Evolutionary conservation across 495 filamentous ascomycete genomes (phyloP).

Genomic region (Bacidia rubella): DNA sequence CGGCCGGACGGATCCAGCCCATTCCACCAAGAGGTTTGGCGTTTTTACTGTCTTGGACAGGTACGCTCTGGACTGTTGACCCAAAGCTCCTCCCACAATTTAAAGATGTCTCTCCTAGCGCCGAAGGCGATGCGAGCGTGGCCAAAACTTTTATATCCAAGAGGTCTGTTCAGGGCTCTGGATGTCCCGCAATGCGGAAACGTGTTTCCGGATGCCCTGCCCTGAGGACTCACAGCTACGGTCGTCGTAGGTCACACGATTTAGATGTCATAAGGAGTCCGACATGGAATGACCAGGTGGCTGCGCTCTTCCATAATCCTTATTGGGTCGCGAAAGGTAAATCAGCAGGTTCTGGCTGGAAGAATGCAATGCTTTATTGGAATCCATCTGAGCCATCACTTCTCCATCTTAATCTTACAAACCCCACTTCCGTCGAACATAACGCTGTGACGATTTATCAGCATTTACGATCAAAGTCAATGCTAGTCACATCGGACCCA

Average conservation of each 20-base stretch:
- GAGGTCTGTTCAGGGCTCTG: background rate
- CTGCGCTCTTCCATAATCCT: slow-evolving; percentile 1
- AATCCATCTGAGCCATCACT: slow-evolving; percentile 1
- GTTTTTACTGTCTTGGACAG: slow-evolving; percentile 12
- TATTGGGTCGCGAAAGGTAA: slow-evolving; percentile 5
- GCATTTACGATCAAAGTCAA: slow-evolving; percentile 10
- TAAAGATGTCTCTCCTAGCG: background rate
- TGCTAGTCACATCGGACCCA: slow-evolving; percentile 14
- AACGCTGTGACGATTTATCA: slow-evolving; percentile 12
- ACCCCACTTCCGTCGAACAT: slow-evolving; percentile 6
- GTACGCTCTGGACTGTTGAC: slow-evolving; percentile 3
- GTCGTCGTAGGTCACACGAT: background rate
- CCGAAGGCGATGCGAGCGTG: background rate
- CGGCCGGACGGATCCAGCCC: slow-evolving; percentile 3
- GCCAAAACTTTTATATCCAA: background rate
- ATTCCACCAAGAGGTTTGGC: slow-evolving; percentile 7
- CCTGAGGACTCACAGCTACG: slow-evolving; percentile 1
- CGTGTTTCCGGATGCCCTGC: background rate
- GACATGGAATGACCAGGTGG: slow-evolving; percentile 7
- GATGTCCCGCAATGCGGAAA: background rate
- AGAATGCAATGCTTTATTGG: slow-evolving; percentile 1
- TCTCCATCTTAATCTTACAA: slow-evolving; percentile 9
- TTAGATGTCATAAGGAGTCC: slow-evolving; percentile 1
- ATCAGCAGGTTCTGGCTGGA: slow-evolving; percentile 1
- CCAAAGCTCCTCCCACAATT: slow-evolving; percentile 8